These are phyloP conservation scores for Botrytis byssoidea DNA, from an alignment of 2,329 filamentous ascomycete species.

Conservation along the genomic window DNA sequence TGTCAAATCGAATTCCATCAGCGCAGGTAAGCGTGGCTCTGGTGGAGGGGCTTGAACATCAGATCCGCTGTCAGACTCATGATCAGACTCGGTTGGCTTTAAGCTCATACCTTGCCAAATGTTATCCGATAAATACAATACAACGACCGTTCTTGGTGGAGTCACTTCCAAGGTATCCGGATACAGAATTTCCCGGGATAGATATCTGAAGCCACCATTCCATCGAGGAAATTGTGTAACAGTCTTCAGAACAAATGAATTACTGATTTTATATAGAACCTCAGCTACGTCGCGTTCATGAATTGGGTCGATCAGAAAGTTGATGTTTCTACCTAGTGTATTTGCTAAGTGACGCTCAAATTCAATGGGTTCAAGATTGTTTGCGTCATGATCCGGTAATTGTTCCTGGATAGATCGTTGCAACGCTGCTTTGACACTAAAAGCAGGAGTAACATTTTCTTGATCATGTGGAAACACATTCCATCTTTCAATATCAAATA, in stretches of 20 bases:
- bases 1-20: background rate
- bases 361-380: fast-evolving
- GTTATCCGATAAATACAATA: background rate
- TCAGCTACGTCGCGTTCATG: slow-evolving; percentile 6
- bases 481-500: background rate
- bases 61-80: background rate
- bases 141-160: background rate
- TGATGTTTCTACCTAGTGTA: background rate
- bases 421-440: background rate
- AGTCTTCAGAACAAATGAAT: slow-evolving; percentile 7
- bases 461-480: background rate
- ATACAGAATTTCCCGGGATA: background rate
- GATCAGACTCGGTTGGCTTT: background rate
- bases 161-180: background rate
- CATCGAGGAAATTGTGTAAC: background rate
- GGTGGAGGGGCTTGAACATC: background rate
- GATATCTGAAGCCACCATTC: background rate
- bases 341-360: fast-evolving
- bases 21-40: background rate
- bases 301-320: background rate
- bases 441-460: background rate
- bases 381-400: background rate
- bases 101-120: background rate
- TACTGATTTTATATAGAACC: background rate
- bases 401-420: background rate